Evolutionary conservation across 441 rosid genomes (phyloP).

Genomic region (Gossypium schwendimanii): DNA sequence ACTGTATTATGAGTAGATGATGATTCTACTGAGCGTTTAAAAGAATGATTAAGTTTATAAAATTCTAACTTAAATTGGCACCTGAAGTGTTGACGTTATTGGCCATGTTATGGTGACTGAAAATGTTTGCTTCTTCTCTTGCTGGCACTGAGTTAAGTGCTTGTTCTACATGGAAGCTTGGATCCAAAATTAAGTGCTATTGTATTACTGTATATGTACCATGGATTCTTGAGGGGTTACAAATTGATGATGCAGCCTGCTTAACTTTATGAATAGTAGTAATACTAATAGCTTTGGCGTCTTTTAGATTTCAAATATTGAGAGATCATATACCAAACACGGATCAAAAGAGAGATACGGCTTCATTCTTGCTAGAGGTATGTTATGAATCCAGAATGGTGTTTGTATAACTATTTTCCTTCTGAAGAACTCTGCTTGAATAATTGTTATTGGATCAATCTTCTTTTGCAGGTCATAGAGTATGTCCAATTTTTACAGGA

Average conservation of each 20-base stretch:
- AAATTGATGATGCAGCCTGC: not conserved
- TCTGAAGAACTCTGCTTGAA: not conserved
- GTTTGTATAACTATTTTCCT: not conserved
- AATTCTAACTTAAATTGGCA: not conserved
- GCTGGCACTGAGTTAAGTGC: not conserved
- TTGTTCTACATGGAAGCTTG: not conserved
- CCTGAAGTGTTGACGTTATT: not conserved
- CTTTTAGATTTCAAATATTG: constrained; percentile 58
- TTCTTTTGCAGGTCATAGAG: constrained; percentile 49
- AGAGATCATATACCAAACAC: constrained; percentile 57
- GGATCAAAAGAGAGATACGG: constrained; percentile 64
- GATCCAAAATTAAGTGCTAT: not conserved
- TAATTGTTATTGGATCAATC: constrained; percentile 6
- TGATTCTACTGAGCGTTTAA: not conserved
- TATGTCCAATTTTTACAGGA: constrained; percentile 62
- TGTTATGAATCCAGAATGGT: not conserved
- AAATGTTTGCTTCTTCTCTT: not conserved
- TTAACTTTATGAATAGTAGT: not conserved
- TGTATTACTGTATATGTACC: not conserved
- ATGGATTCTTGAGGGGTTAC: not conserved
- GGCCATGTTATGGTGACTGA: not conserved
- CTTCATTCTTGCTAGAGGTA: constrained; percentile 69
- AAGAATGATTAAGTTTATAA: not conserved
- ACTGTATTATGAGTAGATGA: not conserved
- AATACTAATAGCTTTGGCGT: constrained; percentile 1